phyloP scores from a whole-genome alignment of 2,329 filamentous ascomycete genomes.

The Aspergillus sclerotialis region DNA sequence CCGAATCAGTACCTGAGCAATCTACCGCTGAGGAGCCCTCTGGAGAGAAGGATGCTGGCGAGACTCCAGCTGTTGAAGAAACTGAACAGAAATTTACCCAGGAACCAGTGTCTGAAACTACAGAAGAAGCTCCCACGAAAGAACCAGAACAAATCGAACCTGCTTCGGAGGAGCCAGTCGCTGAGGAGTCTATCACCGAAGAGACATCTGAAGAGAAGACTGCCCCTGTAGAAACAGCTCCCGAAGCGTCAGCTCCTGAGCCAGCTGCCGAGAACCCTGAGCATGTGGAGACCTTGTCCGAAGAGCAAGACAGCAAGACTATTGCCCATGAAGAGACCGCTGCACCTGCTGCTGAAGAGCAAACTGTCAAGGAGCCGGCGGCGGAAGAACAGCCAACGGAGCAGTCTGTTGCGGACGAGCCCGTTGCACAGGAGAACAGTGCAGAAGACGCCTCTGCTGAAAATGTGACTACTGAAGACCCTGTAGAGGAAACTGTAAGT shows the following conservation, averaged over 20 bases:
- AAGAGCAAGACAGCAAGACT: neutral
- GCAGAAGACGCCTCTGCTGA: too few species aligned
- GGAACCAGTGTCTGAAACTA: conserved; percentile 1
- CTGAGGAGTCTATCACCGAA: conserved; percentile 2
- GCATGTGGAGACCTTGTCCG: neutral
- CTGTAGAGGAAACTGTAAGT: neutral
- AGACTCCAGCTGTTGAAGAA: conserved; percentile 3
- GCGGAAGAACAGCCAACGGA: neutral
- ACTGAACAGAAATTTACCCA: conserved; percentile 3
- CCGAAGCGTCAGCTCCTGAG: conserved; percentile 1
- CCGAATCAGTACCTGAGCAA: neutral
- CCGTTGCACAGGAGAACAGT: neutral
- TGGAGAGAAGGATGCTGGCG: conserved; percentile 3
- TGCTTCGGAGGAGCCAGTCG: neutral
- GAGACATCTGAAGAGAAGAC: conserved; percentile 5
- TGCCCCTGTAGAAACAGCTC: conserved; percentile 3
- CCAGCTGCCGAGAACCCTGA: neutral
- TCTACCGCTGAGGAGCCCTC: conserved; percentile 4
- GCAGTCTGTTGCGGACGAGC: neutral
- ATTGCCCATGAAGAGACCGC: neutral
- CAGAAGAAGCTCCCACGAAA: conserved; percentile 1
- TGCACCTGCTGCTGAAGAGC: neutral
- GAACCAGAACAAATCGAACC: neutral
- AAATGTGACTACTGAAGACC: neutral
- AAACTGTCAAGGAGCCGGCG: neutral